Evolutionary conservation across 345 rosid species (phyloP).

Genomic region (Capsella bursapastoris): DNA sequence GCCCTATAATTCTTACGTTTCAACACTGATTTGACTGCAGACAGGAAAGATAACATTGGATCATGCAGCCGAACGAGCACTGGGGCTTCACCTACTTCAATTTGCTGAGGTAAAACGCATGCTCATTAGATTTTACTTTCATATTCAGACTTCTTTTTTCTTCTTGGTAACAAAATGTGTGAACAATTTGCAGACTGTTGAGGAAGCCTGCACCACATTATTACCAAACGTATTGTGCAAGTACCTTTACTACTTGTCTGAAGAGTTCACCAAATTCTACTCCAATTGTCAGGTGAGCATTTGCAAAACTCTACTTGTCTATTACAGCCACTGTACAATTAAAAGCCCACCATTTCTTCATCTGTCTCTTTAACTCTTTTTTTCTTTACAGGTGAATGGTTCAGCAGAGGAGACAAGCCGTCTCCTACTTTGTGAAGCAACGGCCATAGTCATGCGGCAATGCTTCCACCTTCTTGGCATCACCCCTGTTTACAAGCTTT

Average conservation of each 20-base stretch:
- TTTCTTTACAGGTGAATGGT: constrained; percentile 67
- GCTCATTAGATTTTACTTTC: no score
- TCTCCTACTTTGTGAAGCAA: no score
- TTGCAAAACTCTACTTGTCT: background rate
- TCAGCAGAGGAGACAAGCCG: constrained; percentile 76
- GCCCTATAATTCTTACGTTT: background rate
- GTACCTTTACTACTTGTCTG: constrained; percentile 72
- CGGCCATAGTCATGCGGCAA: no score
- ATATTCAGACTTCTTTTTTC: background rate
- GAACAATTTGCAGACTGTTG: constrained; percentile 54
- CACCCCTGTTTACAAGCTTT: no score
- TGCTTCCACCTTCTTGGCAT: no score
- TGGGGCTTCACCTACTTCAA: constrained; percentile 73
- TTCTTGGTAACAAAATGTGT: background rate
- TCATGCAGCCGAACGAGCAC: constrained; percentile 61
- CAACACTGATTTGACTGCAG: constrained; percentile 31
- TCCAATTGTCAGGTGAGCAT: constrained; percentile 67
- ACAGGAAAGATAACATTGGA: constrained; percentile 53
- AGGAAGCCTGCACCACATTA: constrained; percentile 71
- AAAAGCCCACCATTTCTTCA: background rate
- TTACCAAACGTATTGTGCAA: constrained; percentile 73
- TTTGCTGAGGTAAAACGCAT: constrained; percentile 59
- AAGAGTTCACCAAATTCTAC: constrained; percentile 71
- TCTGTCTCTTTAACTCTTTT: background rate
- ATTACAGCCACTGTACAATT: no score